These are phyloP conservation scores for Beauveria australis DNA, from an alignment of 2,329 filamentous ascomycete species.

Conservation along the genomic window DNA sequence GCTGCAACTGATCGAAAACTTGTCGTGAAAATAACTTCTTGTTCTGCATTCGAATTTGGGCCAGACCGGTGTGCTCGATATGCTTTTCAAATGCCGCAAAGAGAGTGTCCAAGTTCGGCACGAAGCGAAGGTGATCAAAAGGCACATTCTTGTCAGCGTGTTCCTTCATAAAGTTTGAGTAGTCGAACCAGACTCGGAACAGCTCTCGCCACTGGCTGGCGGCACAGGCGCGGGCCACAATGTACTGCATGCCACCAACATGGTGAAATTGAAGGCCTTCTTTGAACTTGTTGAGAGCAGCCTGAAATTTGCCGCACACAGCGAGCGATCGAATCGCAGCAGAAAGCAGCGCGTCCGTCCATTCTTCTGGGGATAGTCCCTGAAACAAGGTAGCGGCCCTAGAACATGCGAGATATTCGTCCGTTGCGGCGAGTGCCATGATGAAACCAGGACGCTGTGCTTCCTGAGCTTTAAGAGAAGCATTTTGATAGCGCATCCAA, in stretches of 20 bases:
- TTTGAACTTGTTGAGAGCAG: conserved; percentile 33
- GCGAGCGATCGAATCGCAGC: conserved; percentile 35
- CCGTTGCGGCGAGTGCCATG: conserved; percentile 34
- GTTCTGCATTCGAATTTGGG: conserved; percentile 18
- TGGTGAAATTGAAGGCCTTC: conserved; percentile 28
- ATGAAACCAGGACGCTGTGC: conserved; percentile 27
- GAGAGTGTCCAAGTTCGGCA: conserved; percentile 22
- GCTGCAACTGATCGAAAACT: conserved; percentile 21
- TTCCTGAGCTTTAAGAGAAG: conserved; percentile 24
- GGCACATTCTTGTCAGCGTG: conserved; percentile 10
- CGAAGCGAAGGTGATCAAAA: conserved; percentile 16
- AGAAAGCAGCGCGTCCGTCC: conserved; percentile 32
- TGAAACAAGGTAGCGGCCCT: conserved; percentile 38
- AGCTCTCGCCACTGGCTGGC: conserved; percentile 28
- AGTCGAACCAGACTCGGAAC: conserved; percentile 30
- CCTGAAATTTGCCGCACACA: conserved; percentile 27
- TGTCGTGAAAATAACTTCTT: conserved; percentile 15
- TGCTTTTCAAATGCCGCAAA: conserved; percentile 28
- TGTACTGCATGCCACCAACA: conserved; percentile 33
- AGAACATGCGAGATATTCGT: conserved; percentile 34
- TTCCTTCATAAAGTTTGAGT: conserved; percentile 16
- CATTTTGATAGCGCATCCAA: conserved; percentile 34
- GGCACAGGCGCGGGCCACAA: conserved; percentile 34
- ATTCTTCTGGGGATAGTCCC: conserved; percentile 26
- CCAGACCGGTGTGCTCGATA: conserved; percentile 20